Evolutionary conservation across 2,329 filamentous ascomycete genomes (phyloP), one percentile per base, ranked within the genome.

Genomic region (Monosporascus ibericus): DNA sequence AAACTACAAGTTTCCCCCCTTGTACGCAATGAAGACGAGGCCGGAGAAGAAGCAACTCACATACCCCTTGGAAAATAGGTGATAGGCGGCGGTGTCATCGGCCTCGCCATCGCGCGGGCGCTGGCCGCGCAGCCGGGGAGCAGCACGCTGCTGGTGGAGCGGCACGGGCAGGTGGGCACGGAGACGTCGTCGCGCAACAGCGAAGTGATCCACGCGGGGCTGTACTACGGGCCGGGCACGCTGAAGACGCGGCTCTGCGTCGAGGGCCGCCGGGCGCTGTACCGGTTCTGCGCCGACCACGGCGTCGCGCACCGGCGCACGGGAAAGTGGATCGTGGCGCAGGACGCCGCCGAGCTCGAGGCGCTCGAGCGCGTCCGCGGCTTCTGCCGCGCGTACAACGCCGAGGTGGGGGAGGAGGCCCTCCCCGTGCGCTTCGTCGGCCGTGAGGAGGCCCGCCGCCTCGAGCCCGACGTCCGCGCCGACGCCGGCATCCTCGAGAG

Each of bases 281-380:
- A 99, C 71, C 78, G 76, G 4, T 81, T 95, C 42, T 96, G 92
- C 74, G 70, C 73, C 5, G 73, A 73, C 52, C 75, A 88, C 62
- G 70, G 71, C 52, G 87, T 99, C 48, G 82, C 83, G 0, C 81
- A 94, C 71, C 78, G 78, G 50, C 86, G 86, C 66, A 88, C 84
- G 24, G 91, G 91, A 54, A 97, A 96, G 75, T 96, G 92, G 92
- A 88, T 97, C 63, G 88, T 97, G 1, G 92, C 92, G 1, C 94
- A 97, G 73, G 87, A 84, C 49, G 76, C 77, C 1, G 73, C 72
- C 47, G 89, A 97, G 73, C 79, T 81, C 65, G 77, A 74, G n/a
- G 82, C 82, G 44, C 81, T 80, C 2, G 70, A 84, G 59, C 68
- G 64, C 20, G 69, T 87, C 20, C 71, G 79, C 56, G 65, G 65